Evolutionary conservation across 768 basidiomycete species (phyloP), one percentile per base, ranked within the genome.

Genomic region (Pleurotus tuoliensis): DNA sequence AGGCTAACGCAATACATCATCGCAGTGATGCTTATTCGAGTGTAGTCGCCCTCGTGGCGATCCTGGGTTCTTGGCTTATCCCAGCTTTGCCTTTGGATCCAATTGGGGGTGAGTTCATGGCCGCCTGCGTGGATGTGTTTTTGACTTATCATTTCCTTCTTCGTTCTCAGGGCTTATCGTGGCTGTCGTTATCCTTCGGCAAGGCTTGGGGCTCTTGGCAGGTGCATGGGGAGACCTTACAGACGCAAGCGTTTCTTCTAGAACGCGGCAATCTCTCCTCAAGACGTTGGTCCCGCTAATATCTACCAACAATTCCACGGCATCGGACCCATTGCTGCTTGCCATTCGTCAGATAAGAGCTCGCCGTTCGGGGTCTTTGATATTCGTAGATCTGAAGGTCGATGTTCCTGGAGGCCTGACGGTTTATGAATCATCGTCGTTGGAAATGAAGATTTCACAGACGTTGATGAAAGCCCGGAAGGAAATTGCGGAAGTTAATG

Each of bases 1-100:
- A 88, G 16, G 97, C 97, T n/a, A 99, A 98, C 68, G 97, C 96
- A 5, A 81, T 94, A 56, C 96, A 98, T 69, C 97, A 99, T 72
- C 83, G 97, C n/a, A 94, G 92, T 61, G 97, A 99, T 69, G 94
- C 93, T 5, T 93, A 94, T 66, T 94, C 94, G 3, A 95, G 94
- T 63, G 62, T 88, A 48, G 93, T 99, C 54, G 94, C 95, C 9
- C 82, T 98, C 55, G 81, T 89, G 46, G 95, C 96, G 13, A 99
- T 99, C 65, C 72, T 98, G 6, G 94, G 95, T 11, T 92, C 88
- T 8, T 91, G 91, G 76, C 77, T 84, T 61, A 90, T 90, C 69
- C 94, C 94, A 13, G 76, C 82, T n/a, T 66, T 92, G 54, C 90
- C 97, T 56, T 76, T 98, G 38, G 97, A 99, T 68, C 95, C 97